phyloP scores from a whole-genome alignment of 1,284 basidiomycete species.

The Trichosporon faecale region DNA sequence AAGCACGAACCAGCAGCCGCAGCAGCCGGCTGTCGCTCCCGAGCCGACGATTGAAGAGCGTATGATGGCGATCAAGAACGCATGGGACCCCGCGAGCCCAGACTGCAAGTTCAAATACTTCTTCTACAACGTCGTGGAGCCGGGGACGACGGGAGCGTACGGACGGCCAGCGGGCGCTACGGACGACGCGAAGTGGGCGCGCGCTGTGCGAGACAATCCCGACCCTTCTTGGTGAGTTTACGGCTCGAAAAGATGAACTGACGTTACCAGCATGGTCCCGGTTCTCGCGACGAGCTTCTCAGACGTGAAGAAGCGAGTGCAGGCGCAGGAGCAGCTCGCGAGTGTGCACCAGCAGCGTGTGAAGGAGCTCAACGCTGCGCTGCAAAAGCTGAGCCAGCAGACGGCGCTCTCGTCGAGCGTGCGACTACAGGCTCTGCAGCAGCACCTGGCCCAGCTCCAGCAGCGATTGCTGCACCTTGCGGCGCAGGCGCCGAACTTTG shows the following conservation, averaged over 20 bases:
- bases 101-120: conserved; percentile 81
- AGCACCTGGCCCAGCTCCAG: conserved; percentile 66
- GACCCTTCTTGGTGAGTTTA: conserved; percentile 67
- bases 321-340: conserved; percentile 70
- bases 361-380: conserved; percentile 66
- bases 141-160: conserved; percentile 65
- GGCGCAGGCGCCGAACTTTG: conserved; percentile 72
- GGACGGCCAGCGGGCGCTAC: conserved; percentile 69
- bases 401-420: conserved; percentile 69
- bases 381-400: conserved; percentile 63
- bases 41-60: conserved; percentile 54
- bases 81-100: conserved; percentile 68
- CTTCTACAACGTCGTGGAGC: conserved; percentile 83
- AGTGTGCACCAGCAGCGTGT: conserved; percentile 68
- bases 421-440: conserved; percentile 64
- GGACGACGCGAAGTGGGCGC: conserved; percentile 74
- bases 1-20: conserved; percentile 42
- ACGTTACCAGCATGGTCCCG: conserved; percentile 65
- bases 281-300: conserved; percentile 77
- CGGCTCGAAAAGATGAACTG: not conserved
- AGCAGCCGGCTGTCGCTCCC: conserved; percentile 37
- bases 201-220: conserved; percentile 75
- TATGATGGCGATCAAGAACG: conserved; percentile 65
- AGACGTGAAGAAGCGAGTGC: conserved; percentile 73
- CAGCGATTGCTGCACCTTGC: conserved; percentile 71